phyloP scores from a whole-genome alignment of 208 protist species.

The Trypanosoma platydactyli region DNA sequence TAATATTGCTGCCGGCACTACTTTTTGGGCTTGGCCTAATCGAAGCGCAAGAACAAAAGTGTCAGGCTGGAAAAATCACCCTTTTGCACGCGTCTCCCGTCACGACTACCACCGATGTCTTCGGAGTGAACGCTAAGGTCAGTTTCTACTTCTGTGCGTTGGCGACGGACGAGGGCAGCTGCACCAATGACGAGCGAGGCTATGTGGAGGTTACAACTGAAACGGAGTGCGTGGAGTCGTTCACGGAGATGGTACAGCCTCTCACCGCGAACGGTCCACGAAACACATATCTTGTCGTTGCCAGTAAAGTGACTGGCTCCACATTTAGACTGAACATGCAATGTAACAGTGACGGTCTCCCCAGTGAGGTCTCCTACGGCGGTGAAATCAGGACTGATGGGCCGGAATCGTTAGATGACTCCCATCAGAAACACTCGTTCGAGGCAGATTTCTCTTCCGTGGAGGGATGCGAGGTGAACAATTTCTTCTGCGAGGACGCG shows the following conservation, averaged over 20 bases:
- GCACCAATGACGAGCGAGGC: neutral
- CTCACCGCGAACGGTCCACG: neutral
- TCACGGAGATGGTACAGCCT: neutral
- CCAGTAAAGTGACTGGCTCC: neutral
- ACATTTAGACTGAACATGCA: conserved; percentile 12
- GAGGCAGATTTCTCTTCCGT: conserved; percentile 9
- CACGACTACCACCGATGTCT: conserved; percentile 10
- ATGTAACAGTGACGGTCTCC: neutral
- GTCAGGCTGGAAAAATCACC: conserved; percentile 7
- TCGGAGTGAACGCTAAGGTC: conserved; percentile 4
- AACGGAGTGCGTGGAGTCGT: conserved; percentile 14
- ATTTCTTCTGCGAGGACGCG: conserved; percentile 8
- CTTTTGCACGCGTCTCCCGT: neutral
- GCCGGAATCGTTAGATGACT: neutral
- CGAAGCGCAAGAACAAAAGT: neutral
- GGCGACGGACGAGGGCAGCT: neutral
- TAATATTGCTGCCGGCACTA: neutral
- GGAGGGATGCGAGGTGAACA: conserved; percentile 6
- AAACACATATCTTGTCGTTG: conserved; percentile 4
- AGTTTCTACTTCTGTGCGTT: conserved; percentile 13
- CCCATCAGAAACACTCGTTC: neutral
- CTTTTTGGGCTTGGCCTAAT: neutral
- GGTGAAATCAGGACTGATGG: neutral
- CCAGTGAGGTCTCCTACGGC: conserved; percentile 4
- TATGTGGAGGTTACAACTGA: conserved; percentile 7